phyloP scores from a whole-genome alignment of 352 stramenopile genomes.

The Globisporangium cederbergense region DNA sequence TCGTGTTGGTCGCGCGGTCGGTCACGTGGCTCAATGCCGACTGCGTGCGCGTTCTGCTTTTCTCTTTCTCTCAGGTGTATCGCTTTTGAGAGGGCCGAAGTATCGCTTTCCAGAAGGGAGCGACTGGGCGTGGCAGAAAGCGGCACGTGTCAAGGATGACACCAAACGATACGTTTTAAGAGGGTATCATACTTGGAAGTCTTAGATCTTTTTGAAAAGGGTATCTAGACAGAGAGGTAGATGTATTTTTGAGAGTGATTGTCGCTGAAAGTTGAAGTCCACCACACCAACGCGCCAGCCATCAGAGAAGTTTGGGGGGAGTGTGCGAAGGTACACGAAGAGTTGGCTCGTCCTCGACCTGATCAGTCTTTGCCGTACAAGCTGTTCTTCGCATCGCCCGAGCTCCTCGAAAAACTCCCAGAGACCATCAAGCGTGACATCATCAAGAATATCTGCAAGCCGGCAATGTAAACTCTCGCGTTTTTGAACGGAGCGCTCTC shows the following conservation, averaged over 20 bases:
- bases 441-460: slow-evolving; percentile 55
- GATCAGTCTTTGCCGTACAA: slow-evolving; percentile 43
- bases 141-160: too few species aligned
- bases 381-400: slow-evolving; percentile 19
- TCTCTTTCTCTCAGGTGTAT: slow-evolving; percentile 2
- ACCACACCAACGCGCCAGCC: too few species aligned
- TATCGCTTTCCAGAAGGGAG: not conserved
- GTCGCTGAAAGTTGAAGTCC: not conserved
- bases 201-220: not conserved
- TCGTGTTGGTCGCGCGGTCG: too few species aligned
- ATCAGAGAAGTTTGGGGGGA: slow-evolving; percentile 50
- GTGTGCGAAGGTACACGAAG: slow-evolving; percentile 30
- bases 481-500: slow-evolving; percentile 41
- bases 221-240: not conserved
- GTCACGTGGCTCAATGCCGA: slow-evolving; percentile 10
- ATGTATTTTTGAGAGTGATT: not conserved
- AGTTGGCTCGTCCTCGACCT: slow-evolving; percentile 37
- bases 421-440: slow-evolving; percentile 60
- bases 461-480: slow-evolving; percentile 49
- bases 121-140: not conserved
- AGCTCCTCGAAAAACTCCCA: slow-evolving; percentile 54
- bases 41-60: not conserved
- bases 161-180: too few species aligned
- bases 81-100: not conserved
- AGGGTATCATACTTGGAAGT: too few species aligned